Percentiles rank a stretch among this genome's conserved stretches.
Evolutionary conservation across 179 eudicot species (phyloP).

Genomic region (Vitellaria paradoxa): DNA sequence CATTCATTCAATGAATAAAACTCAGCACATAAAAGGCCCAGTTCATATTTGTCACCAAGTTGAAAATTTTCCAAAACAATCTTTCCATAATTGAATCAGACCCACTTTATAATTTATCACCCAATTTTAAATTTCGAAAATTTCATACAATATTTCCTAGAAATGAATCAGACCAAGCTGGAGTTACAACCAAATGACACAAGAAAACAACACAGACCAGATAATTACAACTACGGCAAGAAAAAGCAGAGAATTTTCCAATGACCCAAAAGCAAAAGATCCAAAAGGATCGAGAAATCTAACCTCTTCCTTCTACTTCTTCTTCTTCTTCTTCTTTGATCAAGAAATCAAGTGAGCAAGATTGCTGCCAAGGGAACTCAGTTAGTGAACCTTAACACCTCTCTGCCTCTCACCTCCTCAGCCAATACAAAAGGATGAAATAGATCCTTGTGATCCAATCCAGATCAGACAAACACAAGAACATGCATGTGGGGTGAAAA

Average conservation of each 20-base stretch:
- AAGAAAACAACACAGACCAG: slow-evolving; percentile 7
- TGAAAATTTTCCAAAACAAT: neutral
- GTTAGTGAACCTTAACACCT: slow-evolving; percentile 15
- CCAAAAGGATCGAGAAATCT: slow-evolving; percentile 18
- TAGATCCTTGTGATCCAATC: slow-evolving; percentile 28
- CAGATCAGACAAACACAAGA: slow-evolving; percentile 25
- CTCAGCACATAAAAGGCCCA: slow-evolving; percentile 2
- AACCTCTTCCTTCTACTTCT: slow-evolving; percentile 17
- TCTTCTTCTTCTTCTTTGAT: neutral
- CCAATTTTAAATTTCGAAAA: neutral
- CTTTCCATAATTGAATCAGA: slow-evolving; percentile 1
- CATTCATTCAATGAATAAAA: neutral
- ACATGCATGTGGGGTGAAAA: slow-evolving; percentile 21
- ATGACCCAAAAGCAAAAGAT: slow-evolving; percentile 10
- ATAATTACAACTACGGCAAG: neutral
- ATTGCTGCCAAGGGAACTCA: slow-evolving; percentile 15
- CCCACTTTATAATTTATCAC: slow-evolving; percentile 2
- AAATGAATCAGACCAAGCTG: slow-evolving; percentile 14
- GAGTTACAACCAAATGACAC: slow-evolving; percentile 5
- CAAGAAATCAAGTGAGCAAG: neutral
- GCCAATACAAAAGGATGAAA: slow-evolving; percentile 9
- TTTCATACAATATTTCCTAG: neutral
- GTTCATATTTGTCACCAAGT: neutral
- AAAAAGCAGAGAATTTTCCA: neutral
- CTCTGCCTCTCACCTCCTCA: slow-evolving; percentile 16